Conservation (phyloP, 495 filamentous ascomycete genomes). For the Penicillium arizonense region DNA sequence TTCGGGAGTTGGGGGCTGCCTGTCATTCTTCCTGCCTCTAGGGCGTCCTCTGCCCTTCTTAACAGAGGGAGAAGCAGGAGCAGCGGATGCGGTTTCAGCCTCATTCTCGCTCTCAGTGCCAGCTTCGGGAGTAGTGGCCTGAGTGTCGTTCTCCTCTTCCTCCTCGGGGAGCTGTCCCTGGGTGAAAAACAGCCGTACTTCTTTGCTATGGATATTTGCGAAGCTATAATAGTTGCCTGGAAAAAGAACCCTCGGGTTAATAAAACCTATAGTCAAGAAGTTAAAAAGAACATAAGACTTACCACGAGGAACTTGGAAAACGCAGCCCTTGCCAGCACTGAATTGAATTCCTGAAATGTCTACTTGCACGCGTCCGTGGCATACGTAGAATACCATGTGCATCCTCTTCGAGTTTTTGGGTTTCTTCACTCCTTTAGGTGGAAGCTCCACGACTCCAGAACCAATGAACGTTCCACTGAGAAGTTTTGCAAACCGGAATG, state of each 20-base stretch:
- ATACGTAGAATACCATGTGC: slow-evolving; percentile 94
- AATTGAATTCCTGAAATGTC: slow-evolving; percentile 73
- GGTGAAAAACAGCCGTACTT: slow-evolving; percentile 80
- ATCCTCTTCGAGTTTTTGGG: slow-evolving; percentile 89
- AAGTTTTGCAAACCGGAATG: slow-evolving; percentile 85
- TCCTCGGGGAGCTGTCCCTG: slow-evolving; percentile 64
- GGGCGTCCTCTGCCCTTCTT: slow-evolving; percentile 33
- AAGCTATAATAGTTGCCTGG: slow-evolving; percentile 86
- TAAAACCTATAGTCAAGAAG: background rate
- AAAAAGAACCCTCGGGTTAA: slow-evolving; percentile 4
- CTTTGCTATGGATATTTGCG: slow-evolving; percentile 62
- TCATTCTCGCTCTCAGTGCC: slow-evolving; percentile 2
- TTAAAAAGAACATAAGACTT: slow-evolving; percentile 29
- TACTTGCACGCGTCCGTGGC: slow-evolving; percentile 73
- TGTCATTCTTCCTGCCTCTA: slow-evolving; percentile 42
- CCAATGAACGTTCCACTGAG: slow-evolving; percentile 82
- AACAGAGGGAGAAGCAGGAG: slow-evolving; percentile 12
- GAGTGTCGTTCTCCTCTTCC: background rate
- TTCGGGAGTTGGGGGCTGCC: slow-evolving; percentile 9
- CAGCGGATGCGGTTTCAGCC: slow-evolving; percentile 8
- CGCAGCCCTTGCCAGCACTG: slow-evolving; percentile 77
- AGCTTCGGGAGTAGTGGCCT: slow-evolving; percentile 13
- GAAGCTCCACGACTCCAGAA: slow-evolving; percentile 82
- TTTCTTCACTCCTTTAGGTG: slow-evolving; percentile 75
- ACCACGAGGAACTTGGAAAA: slow-evolving; percentile 95